These are phyloP conservation scores for Phytophthora pinifolia DNA, from an alignment of 352 stramenopile species.

Conservation along the genomic window DNA sequence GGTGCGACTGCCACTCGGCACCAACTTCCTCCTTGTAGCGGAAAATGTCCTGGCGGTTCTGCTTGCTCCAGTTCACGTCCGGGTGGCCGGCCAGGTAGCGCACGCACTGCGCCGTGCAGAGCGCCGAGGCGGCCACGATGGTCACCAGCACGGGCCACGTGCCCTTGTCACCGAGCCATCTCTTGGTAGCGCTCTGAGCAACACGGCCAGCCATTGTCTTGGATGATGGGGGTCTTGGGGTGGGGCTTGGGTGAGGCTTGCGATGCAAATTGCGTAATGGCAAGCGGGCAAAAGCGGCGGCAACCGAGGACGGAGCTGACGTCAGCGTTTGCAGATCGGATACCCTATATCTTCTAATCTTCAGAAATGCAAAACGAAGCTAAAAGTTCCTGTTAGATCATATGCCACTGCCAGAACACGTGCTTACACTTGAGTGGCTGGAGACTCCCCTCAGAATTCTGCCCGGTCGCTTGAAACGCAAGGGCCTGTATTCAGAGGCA, in stretches of 20 bases:
- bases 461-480: slow-evolving; percentile 27
- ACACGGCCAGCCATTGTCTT: slow-evolving; percentile 58
- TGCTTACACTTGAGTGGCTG: slow-evolving; percentile 24
- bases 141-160: slow-evolving; percentile 78
- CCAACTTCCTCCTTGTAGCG: slow-evolving; percentile 64
- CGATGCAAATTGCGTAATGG: slow-evolving; percentile 69
- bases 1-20: slow-evolving; percentile 75
- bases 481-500: slow-evolving; percentile 14
- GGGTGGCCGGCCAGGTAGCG: slow-evolving; percentile 70
- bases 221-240: slow-evolving; percentile 15
- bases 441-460: slow-evolving; percentile 27
- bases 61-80: slow-evolving; percentile 81
- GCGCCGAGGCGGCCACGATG: slow-evolving; percentile 55
- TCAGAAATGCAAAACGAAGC: too few species aligned
- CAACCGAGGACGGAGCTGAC: slow-evolving; percentile 20
- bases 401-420: too few species aligned
- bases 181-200: slow-evolving; percentile 53
- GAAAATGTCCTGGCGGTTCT: slow-evolving; percentile 72
- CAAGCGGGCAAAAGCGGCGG: slow-evolving; percentile 12
- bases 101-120: slow-evolving; percentile 76
- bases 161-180: slow-evolving; percentile 75
- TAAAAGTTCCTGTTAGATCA: too few species aligned
- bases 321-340: slow-evolving; percentile 8
- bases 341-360: slow-evolving; percentile 17
- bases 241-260: slow-evolving; percentile 25